Percentiles rank a stretch among this genome's conserved stretches.
Evolutionary conservation across 495 filamentous ascomycete genomes (phyloP).

Genomic region (Cryomyces antarcticus): DNA sequence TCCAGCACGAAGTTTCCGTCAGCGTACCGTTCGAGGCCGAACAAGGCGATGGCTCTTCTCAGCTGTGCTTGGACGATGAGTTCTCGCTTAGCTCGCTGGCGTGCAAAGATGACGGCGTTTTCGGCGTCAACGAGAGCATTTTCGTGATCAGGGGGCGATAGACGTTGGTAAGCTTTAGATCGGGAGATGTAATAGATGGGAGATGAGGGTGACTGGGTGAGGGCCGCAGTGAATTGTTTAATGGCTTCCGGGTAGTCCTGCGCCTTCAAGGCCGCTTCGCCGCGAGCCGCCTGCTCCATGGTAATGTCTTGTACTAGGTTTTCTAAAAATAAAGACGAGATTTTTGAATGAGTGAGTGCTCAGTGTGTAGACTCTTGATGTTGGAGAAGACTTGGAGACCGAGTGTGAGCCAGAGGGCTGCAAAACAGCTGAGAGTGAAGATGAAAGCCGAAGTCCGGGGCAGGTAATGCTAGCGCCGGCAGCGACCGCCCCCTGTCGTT

Average conservation of each 20-base stretch:
- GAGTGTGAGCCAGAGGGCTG: too few relatives aligned
- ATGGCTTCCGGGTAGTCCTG: constrained; percentile 49
- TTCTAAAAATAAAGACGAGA: too few relatives aligned
- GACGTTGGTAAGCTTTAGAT: constrained; percentile 60
- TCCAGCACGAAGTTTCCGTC: constrained; percentile 58
- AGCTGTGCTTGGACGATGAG: constrained; percentile 65
- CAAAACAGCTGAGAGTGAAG: too few relatives aligned
- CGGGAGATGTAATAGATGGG: constrained; percentile 76
- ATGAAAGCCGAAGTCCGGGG: too few relatives aligned
- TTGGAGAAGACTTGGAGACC: too few relatives aligned
- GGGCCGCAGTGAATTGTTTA: constrained; percentile 52
- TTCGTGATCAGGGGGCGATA: constrained; percentile 28
- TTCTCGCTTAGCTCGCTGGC: constrained; percentile 57
- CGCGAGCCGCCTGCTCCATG: constrained; percentile 43
- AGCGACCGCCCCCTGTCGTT: too few relatives aligned
- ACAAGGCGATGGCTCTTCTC: constrained; percentile 55
- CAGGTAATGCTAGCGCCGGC: too few relatives aligned
- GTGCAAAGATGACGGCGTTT: constrained; percentile 45
- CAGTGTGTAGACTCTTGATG: too few relatives aligned
- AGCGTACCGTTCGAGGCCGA: constrained; percentile 46
- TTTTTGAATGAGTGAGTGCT: too few relatives aligned
- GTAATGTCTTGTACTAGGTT: too few relatives aligned
- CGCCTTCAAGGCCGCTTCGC: constrained; percentile 40
- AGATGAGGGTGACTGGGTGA: constrained; percentile 41
- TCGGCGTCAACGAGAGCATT: constrained; percentile 65